Conservation (phyloP, 2,329 filamentous ascomycete genomes). For the Colletotrichum coccodes region DNA sequence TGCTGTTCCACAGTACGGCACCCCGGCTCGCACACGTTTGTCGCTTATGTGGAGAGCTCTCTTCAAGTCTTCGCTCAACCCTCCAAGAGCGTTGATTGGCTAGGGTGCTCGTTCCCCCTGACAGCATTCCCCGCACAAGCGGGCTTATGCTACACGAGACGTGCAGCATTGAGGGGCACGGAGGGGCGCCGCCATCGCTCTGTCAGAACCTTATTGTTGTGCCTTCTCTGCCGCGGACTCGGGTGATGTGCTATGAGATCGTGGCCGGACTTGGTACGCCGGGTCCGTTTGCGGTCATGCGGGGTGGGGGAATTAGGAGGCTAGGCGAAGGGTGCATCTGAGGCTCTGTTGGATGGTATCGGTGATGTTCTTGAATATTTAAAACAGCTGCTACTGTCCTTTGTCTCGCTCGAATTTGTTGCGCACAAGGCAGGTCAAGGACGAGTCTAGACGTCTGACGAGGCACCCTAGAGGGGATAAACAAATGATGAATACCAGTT, state of each 20-base stretch:
- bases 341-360: not conserved
- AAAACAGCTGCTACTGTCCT: too few species aligned
- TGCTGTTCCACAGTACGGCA: too few species aligned
- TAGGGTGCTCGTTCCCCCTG: not conserved
- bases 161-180: constrained; percentile 8
- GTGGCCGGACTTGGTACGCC: not conserved
- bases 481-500: too few species aligned
- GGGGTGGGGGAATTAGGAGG: not conserved
- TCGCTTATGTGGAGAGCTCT: constrained; percentile 18
- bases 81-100: not conserved
- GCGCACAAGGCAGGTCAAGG: too few species aligned
- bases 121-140: constrained; percentile 13
- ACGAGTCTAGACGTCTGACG: too few species aligned
- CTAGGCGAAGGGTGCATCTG: not conserved
- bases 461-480: too few species aligned
- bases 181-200: not conserved
- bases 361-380: too few species aligned
- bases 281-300: not conserved
- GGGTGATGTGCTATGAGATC: not conserved
- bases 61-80: not conserved
- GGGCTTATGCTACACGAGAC: constrained; percentile 12
- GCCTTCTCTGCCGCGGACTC: not conserved
- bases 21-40: constrained; percentile 1
- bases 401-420: too few species aligned
- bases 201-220: constrained; percentile 26